Evolutionary conservation across 2,329 filamentous ascomycete species (phyloP), one percentile per base, ranked within the genome.

Genomic region (Botrytis fragariae): DNA sequence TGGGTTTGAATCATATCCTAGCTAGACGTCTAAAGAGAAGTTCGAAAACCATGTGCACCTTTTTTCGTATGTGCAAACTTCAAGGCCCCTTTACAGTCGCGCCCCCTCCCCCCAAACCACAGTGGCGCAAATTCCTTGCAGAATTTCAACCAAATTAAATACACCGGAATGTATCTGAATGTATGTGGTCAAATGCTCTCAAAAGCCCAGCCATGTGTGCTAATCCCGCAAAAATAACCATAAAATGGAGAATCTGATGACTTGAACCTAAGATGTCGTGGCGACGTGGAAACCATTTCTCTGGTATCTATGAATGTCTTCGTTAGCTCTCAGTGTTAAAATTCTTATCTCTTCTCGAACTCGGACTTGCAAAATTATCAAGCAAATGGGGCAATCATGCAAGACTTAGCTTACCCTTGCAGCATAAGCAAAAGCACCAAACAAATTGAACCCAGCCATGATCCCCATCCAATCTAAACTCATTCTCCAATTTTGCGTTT

Each of bases 201-300:
- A 77, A 37, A 20, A 79, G 48, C 12, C 78, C 77, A 54, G 64
- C 12, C 69, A 74, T 74, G 65, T 78, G 76, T 29, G 75, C 72
- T 10, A 77, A 32, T 7, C 73, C 78, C 7, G 76, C 77, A n/a
- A 78, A 64, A 37, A 80, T 75, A 25, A 80, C 75, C 54, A 75
- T 74, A 22, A 79, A 65, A 72, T 80, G 78, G 29, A 80, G 73
- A 6, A 79, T 75, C 62, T 80, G 79, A 63, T 80, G 78, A 51
- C 78, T 79, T 8, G 72, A 74, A 2, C 78, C 78, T 20, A 71
- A 65, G 2, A 79, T 70, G n/a, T 79, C 77, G 61, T 75, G 75
- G n/a, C 71, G 68, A 29, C 32, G 63, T 3, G 73, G 78, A n/a
- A 67, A 72, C 75, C 73, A 76, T 48, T 75, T 71, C 67, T 79